A percentile compares a stretch with the other conserved stretches of the same genome.
Conservation (phyloP, 2,329 filamentous ascomycete genomes). For the Dothistroma septosporum region DNA sequence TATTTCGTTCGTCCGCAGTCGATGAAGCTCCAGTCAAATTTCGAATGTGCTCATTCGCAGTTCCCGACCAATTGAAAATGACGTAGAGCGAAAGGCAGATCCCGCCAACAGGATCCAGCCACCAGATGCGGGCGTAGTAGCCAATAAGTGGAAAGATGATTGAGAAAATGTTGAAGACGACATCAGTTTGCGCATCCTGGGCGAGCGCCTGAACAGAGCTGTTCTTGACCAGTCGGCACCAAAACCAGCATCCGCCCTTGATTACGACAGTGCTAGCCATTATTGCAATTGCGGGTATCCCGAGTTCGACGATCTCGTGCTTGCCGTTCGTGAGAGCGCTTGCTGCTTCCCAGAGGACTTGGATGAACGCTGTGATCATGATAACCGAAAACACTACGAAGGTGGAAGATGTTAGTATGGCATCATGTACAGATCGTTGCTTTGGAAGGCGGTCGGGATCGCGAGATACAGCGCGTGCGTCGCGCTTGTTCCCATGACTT, state of each 20-base stretch:
- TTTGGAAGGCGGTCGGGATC: too few relatives aligned
- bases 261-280: conserved; percentile 79
- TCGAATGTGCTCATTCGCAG: conserved; percentile 71
- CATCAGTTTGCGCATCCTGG: conserved; percentile 66
- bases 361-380: conserved; percentile 80
- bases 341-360: conserved; percentile 69
- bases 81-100: conserved; percentile 73
- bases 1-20: conserved; percentile 74
- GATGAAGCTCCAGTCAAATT: conserved; percentile 77
- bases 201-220: conserved; percentile 78
- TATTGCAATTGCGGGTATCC: conserved; percentile 67
- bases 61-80: conserved; percentile 73
- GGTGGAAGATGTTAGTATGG: background rate
- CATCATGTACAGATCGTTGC: too few relatives aligned
- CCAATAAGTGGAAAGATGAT: conserved; percentile 81
- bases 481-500: background rate
- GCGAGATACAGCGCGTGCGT: background rate
- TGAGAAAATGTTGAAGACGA: conserved; percentile 86
- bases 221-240: conserved; percentile 81
- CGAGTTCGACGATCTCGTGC: conserved; percentile 67
- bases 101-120: conserved; percentile 76
- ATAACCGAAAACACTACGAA: conserved; percentile 71
- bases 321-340: conserved; percentile 58
- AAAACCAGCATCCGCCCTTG: conserved; percentile 79
- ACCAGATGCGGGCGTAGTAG: conserved; percentile 74